Conservation (phyloP, 495 filamentous ascomycete genomes). For the Penicillium cinerascens region DNA sequence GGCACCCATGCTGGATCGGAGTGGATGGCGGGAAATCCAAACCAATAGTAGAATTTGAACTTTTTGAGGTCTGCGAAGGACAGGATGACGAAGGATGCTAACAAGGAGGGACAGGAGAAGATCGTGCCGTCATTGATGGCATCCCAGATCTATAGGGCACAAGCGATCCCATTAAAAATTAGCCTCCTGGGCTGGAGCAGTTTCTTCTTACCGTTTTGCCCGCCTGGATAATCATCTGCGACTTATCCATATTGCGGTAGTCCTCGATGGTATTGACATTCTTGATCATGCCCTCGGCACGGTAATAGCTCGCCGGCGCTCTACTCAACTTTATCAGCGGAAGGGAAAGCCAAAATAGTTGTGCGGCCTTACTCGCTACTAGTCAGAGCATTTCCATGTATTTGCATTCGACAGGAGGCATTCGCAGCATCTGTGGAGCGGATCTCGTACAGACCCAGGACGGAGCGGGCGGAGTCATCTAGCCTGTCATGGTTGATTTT, state of each 20-base stretch:
- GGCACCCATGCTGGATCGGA: constrained; percentile 78
- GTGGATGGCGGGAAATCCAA: constrained; percentile 88
- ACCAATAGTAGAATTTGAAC: constrained; percentile 92
- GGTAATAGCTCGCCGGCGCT: constrained; percentile 64
- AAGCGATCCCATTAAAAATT: neutral
- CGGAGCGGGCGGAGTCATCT: constrained; percentile 79
- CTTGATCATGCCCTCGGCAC: constrained; percentile 89
- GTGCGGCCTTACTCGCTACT: constrained; percentile 65
- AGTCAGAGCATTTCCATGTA: constrained; percentile 80
- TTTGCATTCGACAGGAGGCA: constrained; percentile 77
- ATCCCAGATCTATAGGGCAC: constrained; percentile 75
- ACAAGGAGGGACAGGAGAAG: constrained; percentile 85
- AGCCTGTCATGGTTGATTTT: constrained; percentile 98
- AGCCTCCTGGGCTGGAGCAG: neutral
- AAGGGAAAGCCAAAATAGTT: neutral
- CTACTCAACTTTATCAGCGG: constrained; percentile 41
- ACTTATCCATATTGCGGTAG: constrained; percentile 74
- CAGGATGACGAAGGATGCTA: constrained; percentile 80
- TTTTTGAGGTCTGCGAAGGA: constrained; percentile 97
- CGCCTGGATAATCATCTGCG: constrained; percentile 64
- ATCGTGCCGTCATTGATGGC: constrained; percentile 94
- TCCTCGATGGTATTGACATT: constrained; percentile 97
- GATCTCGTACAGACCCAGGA: constrained; percentile 88
- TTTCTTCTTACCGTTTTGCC: constrained; percentile 63
- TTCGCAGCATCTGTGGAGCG: constrained; percentile 63